Base-by-base conservation (phyloP, 2,329 filamentous ascomycete genomes). In the Colletotrichum gloeosporioides region DNA sequence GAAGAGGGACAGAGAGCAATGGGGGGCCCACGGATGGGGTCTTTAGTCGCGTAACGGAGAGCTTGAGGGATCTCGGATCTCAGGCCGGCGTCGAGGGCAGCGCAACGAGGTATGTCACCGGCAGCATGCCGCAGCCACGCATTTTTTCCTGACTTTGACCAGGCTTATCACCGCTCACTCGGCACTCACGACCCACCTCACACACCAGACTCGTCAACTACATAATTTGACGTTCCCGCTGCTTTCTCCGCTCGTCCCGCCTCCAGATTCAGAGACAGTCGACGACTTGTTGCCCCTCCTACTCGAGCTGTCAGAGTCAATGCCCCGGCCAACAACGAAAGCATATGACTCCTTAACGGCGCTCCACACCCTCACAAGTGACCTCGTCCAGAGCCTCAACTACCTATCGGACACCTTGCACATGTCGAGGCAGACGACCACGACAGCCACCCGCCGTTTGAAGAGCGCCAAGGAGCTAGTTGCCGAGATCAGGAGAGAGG, bases 321-420 rank as follows among this genome's bases (percentile, higher is more conserved):
- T 96, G 86, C 94, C 95, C 6, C 89, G 90, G 16, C 91, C 91
- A 6, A 89, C 90, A 55, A 90, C 93, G 77, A 82, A 90, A 16
- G 92, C 92, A 1, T 90, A 94, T 79, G 89, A 90, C 79, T 95
- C 94, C 12, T 86, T 96, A 62, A 89, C 92, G 74, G 90, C 91
- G 27, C 89, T 96, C 68, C 93, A 95, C 82, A 89, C 91, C 8
- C 89, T 95, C 78, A 96, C 94, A 0, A 88, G 91, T 31, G 94
- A 96, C 77, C 87, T 96, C 32, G 91, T 96, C 10, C 91, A 95
- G 80, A 95, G 95, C 8, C 90, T 99, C 63, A 95, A 95, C 80
- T 94, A 95, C 79, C 89, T 99, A 6, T 95, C 95, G 8, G 97
- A 99, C 83, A 96, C 95, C 5, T 89, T 99, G 39, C 96, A 99